Percentiles rank a stretch among this genome's conserved stretches.
phyloP scores from a whole-genome alignment of 2,329 filamentous ascomycete genomes.

The Aspergillus fumigatus region DNA sequence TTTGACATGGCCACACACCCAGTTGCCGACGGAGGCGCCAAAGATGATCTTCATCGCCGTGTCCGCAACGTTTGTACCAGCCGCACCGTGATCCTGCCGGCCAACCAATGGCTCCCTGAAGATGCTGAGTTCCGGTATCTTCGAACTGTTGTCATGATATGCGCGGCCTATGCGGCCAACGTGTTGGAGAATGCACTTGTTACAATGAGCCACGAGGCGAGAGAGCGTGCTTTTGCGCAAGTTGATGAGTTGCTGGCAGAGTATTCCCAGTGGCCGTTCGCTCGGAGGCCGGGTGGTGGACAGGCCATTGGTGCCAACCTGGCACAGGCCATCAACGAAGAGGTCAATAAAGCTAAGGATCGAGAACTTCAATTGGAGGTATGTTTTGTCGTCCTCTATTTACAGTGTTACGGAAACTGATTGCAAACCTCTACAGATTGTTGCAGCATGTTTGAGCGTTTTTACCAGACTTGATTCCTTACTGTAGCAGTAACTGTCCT shows the following conservation, averaged over 20 bases:
- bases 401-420: slow-evolving; percentile 11
- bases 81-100: slow-evolving; percentile 84
- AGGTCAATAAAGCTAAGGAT: slow-evolving; percentile 80
- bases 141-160: slow-evolving; percentile 92
- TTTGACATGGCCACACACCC: slow-evolving; percentile 99
- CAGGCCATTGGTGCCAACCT: slow-evolving; percentile 90
- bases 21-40: slow-evolving; percentile 90
- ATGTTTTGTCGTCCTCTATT: slow-evolving; percentile 25
- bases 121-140: slow-evolving; percentile 91
- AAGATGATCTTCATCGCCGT: slow-evolving; percentile 91
- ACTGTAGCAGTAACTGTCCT: slow-evolving; percentile 51
- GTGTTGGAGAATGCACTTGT: slow-evolving; percentile 97
- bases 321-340: slow-evolving; percentile 79
- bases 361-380: slow-evolving; percentile 96
- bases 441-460: slow-evolving; percentile 92
- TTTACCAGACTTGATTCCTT: slow-evolving; percentile 97
- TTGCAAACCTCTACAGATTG: slow-evolving; percentile 49
- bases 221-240: slow-evolving; percentile 92
- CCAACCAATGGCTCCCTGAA: slow-evolving; percentile 85
- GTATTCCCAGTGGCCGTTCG: slow-evolving; percentile 97
- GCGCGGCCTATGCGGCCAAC: slow-evolving; percentile 95
- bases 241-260: slow-evolving; percentile 93
- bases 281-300: slow-evolving; percentile 67
- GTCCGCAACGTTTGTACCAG: slow-evolving; percentile 90
- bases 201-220: slow-evolving; percentile 86